Base-by-base conservation (phyloP, 1,284 basidiomycete genomes). In the Rhodofomes roseus region DNA sequence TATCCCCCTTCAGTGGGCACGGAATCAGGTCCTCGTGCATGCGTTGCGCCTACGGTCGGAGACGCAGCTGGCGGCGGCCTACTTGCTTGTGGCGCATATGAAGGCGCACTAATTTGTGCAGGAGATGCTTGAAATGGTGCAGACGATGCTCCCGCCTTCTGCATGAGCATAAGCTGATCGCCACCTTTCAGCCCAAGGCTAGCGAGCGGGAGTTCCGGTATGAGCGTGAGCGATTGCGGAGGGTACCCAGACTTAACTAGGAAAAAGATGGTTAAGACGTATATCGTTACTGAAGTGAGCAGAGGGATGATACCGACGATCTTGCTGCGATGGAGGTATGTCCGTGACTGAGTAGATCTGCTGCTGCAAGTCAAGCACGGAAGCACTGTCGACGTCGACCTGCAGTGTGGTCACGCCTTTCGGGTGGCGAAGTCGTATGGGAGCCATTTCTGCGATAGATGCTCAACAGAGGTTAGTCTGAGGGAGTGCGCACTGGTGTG, bases 191-290 rank as follows among this genome's bases (percentile, higher is more conserved):
- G 77, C 12, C 92, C 93, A 25, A 96, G 81, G 58, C 89, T 89
- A 0, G 87, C 81, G 39, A 95, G 65, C 0, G 89, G 83, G 18
- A 91, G 81, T 60, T 88, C 84, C 4, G 87, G 85, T n/a, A 90
- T 76, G 43, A 92, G 72, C 3, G 86, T 86, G 40, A 95, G 79
- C 1, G 83, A 68, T 54, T 81, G 83, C 0, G 93, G 93, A 1
- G 94, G 94, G 73, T 95, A 95, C 43, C 93, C 92, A 29, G 83
- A 81, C 75, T 90, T 95, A 64, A 96, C 93, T 96, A 63, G 20
- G 52, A 36, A 59, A 7, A 40, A 14, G 34, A 20, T 14, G 34
- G 41, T 31, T 57, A 31, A n/a, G 11, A n/a, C 27, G 27, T 8
- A 14, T 4, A 1, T 12, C 8, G 23, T 36, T 40, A 27, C 53